Evolutionary conservation across 2,329 filamentous ascomycete species (phyloP).

Genomic region (Trichoderma koningii): DNA sequence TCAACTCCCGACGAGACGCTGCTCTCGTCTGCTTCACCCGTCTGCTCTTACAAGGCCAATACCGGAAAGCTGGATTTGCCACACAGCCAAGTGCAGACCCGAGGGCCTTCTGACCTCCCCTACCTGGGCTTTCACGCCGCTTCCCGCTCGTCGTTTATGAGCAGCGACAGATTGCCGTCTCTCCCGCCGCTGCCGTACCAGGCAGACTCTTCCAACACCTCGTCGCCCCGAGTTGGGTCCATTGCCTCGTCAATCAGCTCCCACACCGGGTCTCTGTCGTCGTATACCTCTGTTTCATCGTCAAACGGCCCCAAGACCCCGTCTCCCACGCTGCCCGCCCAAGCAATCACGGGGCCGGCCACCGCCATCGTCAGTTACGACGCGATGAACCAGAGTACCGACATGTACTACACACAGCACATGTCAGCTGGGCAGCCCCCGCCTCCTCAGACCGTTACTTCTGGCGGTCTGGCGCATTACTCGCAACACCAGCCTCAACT

Average conservation of each 20-base stretch:
- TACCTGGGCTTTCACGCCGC: slow-evolving; percentile 65
- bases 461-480: slow-evolving; percentile 73
- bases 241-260: slow-evolving; percentile 62
- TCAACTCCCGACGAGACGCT: slow-evolving; percentile 1
- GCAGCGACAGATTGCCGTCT: slow-evolving; percentile 68
- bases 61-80: slow-evolving; percentile 95
- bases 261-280: slow-evolving; percentile 55
- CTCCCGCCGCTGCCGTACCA: slow-evolving; percentile 70
- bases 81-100: slow-evolving; percentile 48
- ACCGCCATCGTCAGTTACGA: slow-evolving; percentile 40
- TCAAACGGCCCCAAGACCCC: slow-evolving; percentile 73
- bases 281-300: slow-evolving; percentile 56
- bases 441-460: slow-evolving; percentile 74
- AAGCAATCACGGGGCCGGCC: slow-evolving; percentile 41
- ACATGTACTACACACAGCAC: slow-evolving; percentile 84
- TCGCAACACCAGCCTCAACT: slow-evolving; percentile 75
- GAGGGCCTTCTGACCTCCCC: slow-evolving; percentile 37
- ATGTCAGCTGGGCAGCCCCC: slow-evolving; percentile 77
- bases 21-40: slow-evolving; percentile 14
- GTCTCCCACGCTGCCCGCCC: slow-evolving; percentile 66
- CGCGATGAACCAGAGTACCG: slow-evolving; percentile 81
- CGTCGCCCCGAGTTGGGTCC: slow-evolving; percentile 75
- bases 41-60: slow-evolving; percentile 40
- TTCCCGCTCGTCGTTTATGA: slow-evolving; percentile 67
- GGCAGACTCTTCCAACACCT: slow-evolving; percentile 70